A percentile compares a stretch with the other conserved stretches of the same genome.
Evolutionary conservation across 768 basidiomycete species (phyloP).

Genomic region (Rhodocollybia butyracea): DNA sequence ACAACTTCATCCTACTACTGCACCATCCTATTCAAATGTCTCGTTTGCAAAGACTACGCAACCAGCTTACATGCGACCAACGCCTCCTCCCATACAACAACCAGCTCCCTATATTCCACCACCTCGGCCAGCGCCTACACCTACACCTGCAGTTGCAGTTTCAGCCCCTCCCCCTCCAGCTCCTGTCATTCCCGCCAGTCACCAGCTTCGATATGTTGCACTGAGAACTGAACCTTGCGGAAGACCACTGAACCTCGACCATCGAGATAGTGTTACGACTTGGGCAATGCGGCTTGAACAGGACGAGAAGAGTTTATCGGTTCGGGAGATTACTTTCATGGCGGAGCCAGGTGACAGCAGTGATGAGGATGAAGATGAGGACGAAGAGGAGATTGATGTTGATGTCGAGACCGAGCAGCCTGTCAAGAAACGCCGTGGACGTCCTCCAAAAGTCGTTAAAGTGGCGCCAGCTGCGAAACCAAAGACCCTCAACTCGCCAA

Average conservation of each 20-base stretch:
- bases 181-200: slow-evolving; percentile 31
- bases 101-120: not conserved
- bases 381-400: slow-evolving; percentile 44
- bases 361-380: slow-evolving; percentile 51
- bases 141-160: slow-evolving; percentile 12
- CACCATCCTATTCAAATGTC: not conserved
- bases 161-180: slow-evolving; percentile 27
- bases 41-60: not conserved
- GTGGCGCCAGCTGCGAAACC: slow-evolving; percentile 25
- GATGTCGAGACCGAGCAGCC: slow-evolving; percentile 34
- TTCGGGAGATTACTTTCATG: slow-evolving; percentile 53
- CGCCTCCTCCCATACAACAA: not conserved
- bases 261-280: slow-evolving; percentile 66
- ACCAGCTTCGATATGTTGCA: slow-evolving; percentile 51
- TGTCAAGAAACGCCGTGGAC: slow-evolving; percentile 38
- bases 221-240: slow-evolving; percentile 57
- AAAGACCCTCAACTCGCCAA: slow-evolving; percentile 21
- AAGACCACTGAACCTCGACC: slow-evolving; percentile 56
- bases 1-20: slow-evolving; percentile 16
- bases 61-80: not conserved
- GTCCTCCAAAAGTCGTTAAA: slow-evolving; percentile 28
- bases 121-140: not conserved
- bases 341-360: slow-evolving; percentile 58
- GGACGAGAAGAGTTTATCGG: slow-evolving; percentile 52
- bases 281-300: slow-evolving; percentile 67